Evolutionary conservation across 2,329 filamentous ascomycete genomes (phyloP).

Genomic region (Pseudogymnoascus sp.): DNA sequence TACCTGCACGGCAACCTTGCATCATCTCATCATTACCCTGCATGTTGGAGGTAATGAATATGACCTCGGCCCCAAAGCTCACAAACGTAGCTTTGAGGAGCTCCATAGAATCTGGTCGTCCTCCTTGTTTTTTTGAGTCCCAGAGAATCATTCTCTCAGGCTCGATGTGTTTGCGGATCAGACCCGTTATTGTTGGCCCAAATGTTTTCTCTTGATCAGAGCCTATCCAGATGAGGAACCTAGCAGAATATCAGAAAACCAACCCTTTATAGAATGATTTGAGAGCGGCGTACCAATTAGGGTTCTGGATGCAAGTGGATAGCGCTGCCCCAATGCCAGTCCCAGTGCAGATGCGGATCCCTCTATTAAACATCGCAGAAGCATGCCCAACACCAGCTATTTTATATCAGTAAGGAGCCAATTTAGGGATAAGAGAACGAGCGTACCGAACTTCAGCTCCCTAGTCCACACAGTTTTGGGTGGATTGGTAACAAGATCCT

Average conservation of each 20-base stretch:
- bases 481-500: constrained; percentile 32
- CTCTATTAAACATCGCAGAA: constrained; percentile 36
- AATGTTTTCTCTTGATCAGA: constrained; percentile 36
- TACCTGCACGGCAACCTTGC: constrained; percentile 33
- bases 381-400: constrained; percentile 35
- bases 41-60: constrained; percentile 36
- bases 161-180: constrained; percentile 34
- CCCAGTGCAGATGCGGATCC: constrained; percentile 35
- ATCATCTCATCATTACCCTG: constrained; percentile 37
- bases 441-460: constrained; percentile 34
- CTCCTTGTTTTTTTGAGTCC: constrained; percentile 36
- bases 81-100: constrained; percentile 33
- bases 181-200: constrained; percentile 32
- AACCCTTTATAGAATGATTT: background rate
- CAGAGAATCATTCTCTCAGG: constrained; percentile 36
- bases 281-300: constrained; percentile 27
- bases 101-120: constrained; percentile 32
- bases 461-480: constrained; percentile 34
- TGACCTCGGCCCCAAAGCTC: constrained; percentile 35
- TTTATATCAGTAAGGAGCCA: constrained; percentile 16
- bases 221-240: constrained; percentile 38
- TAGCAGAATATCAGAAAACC: constrained; percentile 16
- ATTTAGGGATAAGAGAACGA: background rate
- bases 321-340: constrained; percentile 35
- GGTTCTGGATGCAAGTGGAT: constrained; percentile 35